A percentile compares a stretch with the other conserved stretches of the same genome.
phyloP scores from a whole-genome alignment of 441 rosid genomes.

The Aleurites moluccanus region DNA sequence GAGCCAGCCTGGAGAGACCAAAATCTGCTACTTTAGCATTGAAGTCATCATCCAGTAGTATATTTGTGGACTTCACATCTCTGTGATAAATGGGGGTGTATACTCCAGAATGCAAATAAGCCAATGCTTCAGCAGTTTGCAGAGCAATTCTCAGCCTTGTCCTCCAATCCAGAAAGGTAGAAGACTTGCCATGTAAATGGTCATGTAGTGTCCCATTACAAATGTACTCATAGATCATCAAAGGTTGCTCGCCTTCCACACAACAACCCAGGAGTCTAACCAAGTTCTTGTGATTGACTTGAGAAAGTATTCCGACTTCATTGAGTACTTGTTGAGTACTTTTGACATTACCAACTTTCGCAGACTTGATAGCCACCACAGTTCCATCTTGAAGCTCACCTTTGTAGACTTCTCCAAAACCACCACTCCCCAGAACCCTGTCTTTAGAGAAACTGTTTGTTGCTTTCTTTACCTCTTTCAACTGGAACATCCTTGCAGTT shows the following conservation, averaged over 20 bases:
- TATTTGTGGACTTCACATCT: slow-evolving; percentile 74
- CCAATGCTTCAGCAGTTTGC: slow-evolving; percentile 65
- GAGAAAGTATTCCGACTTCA: slow-evolving; percentile 75
- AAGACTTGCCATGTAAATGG: slow-evolving; percentile 51
- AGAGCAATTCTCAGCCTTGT: slow-evolving; percentile 57
- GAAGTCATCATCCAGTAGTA: slow-evolving; percentile 53
- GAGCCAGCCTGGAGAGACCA: slow-evolving; percentile 64
- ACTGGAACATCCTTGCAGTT: slow-evolving; percentile 45
- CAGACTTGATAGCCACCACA: slow-evolving; percentile 61
- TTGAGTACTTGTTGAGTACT: slow-evolving; percentile 69
- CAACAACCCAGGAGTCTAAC: slow-evolving; percentile 74
- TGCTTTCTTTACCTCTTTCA: slow-evolving; percentile 69
- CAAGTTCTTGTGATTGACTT: slow-evolving; percentile 71
- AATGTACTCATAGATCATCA: slow-evolving; percentile 68
- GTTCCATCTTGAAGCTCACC: slow-evolving; percentile 67
- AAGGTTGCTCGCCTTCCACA: slow-evolving; percentile 58
- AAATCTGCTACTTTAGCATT: slow-evolving; percentile 69
- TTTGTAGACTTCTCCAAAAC: slow-evolving; percentile 74
- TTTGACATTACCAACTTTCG: slow-evolving; percentile 67
- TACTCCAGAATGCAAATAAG: slow-evolving; percentile 66
- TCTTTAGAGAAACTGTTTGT: slow-evolving; percentile 56
- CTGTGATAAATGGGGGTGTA: slow-evolving; percentile 64
- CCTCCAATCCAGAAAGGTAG: slow-evolving; percentile 49
- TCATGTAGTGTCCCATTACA: slow-evolving; percentile 69
- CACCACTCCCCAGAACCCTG: slow-evolving; percentile 67